Conservation (phyloP, 805 yeast genomes). For the Zygoascus tannicola region DNA sequence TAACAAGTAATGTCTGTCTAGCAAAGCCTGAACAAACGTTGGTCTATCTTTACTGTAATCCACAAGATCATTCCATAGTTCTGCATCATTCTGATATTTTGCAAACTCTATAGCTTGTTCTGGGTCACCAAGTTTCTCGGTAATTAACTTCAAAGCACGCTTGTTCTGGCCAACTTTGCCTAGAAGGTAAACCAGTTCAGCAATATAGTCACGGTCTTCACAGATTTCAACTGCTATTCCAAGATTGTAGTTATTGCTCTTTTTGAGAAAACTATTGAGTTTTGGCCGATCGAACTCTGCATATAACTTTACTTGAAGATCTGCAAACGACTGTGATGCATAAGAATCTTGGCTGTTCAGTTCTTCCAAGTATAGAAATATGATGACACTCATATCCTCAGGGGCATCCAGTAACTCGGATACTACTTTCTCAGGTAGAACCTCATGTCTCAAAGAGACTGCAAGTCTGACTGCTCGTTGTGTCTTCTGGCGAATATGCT, state of each 20-base stretch:
- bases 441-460: conserved; percentile 56
- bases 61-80: conserved; percentile 72
- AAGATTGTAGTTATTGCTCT: conserved; percentile 48
- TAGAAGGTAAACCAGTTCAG: conserved; percentile 72
- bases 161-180: conserved; percentile 75
- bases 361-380: conserved; percentile 56
- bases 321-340: conserved; percentile 48
- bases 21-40: conserved; percentile 61
- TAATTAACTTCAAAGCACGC: conserved; percentile 66
- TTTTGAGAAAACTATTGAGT: conserved; percentile 53
- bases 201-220: conserved; percentile 40
- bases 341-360: conserved; percentile 49
- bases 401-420: conserved; percentile 29
- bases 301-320: conserved; percentile 55
- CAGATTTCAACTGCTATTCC: conserved; percentile 63
- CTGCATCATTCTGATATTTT: conserved; percentile 52
- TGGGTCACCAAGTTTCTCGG: conserved; percentile 71
- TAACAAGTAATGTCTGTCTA: conserved; percentile 38
- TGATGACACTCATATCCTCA: conserved; percentile 33
- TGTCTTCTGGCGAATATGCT: conserved; percentile 33
- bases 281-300: conserved; percentile 48
- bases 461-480: conserved; percentile 42
- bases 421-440: conserved; percentile 46
- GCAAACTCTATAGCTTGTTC: conserved; percentile 75
- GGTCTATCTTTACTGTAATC: conserved; percentile 66